Base-by-base conservation (phyloP, 176 grass and related monocot genomes). In the Ananas comosus region DNA sequence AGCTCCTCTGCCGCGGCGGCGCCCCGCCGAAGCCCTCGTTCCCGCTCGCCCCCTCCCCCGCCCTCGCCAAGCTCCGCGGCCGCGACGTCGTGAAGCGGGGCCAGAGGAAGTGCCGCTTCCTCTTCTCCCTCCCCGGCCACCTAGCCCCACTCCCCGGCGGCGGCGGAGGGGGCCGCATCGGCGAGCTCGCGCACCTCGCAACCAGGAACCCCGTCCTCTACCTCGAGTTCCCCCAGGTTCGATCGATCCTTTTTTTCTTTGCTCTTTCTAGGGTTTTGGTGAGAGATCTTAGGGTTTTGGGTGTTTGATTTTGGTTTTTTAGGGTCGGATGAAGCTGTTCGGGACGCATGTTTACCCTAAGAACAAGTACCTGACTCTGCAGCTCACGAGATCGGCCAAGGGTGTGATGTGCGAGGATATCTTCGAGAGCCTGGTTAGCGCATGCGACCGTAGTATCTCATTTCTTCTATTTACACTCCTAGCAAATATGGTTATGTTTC, bases 341-440 rank as follows among this genome's bases (percentile, higher is more conserved):
- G 93, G 89, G 0, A 96, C 93, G n/a, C 89, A 96, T 54, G 76
- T 87, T 51, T 97, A 97, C 81, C 89, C 93, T 10, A 97, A 97
- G 82, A 97, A 92, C 84, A 97, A 97, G 80, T 97, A 97, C 75
- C 81, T 97, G 49, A 90, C 93, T 10, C 86, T 97, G 65, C 93
- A 97, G 64, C 85, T 97, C 75, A 88, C 74, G 1, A 86, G 75
- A 63, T 97, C 93, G 16, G 68, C 77, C 61, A 97, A 97, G 74
- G 89, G 93, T 21, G 83, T 97, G 29, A 72, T 69, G 50, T 92
- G 89, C 56, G 93, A 97, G 73, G 93, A 97, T 77, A 81, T 87
- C 51, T 97, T 97, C 69, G 89, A 97, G 69, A 97, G 93, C 74
- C 65, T 97, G 86, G 93, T 97, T 11, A 80, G 83, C 51, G 5